Evolutionary conservation across 2,329 filamentous ascomycete genomes (phyloP), one percentile per base, ranked within the genome.

Genomic region (Colletotrichum kahawae): DNA sequence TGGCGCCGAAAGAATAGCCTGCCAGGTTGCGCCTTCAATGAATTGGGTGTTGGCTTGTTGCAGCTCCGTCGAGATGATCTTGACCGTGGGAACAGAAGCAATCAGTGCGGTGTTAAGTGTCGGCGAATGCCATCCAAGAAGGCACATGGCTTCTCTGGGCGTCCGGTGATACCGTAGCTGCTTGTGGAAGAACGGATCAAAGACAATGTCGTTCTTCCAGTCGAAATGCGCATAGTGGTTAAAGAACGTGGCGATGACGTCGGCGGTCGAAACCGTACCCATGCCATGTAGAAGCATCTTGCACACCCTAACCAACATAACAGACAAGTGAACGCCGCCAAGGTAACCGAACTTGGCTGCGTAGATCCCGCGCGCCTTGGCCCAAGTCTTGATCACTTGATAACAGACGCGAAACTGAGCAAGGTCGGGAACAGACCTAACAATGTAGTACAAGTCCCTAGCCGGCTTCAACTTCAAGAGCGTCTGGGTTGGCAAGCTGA

Each of bases 331-430:
- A 24, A 93, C 90, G 5, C 92, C 92, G 7, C 91, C 89, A 1
- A 94, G 85, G 75, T 91, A 92, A 0, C 93, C 93, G 78, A 93
- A 93, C 63, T 88, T 90, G 2, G 91, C 88, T 0, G 91, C 88
- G 80, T 94, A 94, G 18, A 94, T 85, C 1, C 93, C 93, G 8
- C 90, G 88, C 13, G 87, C 83, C 70, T 87, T 87, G 2, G 92
- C 91, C 92, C 92, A 94, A 2, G 87, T 84, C 78, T 90, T 92
- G 79, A 94, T 87, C 70, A 89, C 85, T 2, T 90, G 87, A 78
- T 93, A 90, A 1, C 91, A 91, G 9, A 88, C 78, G 8, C 89
- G 88, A 80, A 93, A 94, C 12, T 87, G 84, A 2, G 87, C 83
- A 60, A 91, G 84, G 60, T 93, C 89, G 0, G 92, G 92, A 13